A percentile compares a stretch with the other conserved stretches of the same genome.
Conservation (phyloP, 2,329 filamentous ascomycete species). For the Pseudogymnoascus sp. region DNA sequence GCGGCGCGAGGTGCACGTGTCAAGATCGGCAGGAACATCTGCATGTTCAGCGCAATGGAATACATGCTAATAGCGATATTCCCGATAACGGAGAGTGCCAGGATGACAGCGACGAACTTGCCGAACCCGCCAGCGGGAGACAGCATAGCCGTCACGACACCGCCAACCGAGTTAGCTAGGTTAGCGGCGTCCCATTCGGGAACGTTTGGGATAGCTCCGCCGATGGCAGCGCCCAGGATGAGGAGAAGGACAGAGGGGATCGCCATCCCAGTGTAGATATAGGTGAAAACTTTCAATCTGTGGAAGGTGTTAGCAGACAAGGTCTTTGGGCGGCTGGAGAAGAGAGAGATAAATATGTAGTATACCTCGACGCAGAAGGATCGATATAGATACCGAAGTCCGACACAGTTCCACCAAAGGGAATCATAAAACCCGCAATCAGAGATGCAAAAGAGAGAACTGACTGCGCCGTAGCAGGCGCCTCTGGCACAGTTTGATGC, state of each 20-base stretch:
- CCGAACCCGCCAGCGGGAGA: slow-evolving; percentile 51
- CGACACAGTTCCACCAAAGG: slow-evolving; percentile 51
- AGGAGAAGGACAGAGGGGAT: slow-evolving; percentile 52
- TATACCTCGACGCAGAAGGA: slow-evolving; percentile 44
- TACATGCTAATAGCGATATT: slow-evolving; percentile 56
- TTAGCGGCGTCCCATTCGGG: slow-evolving; percentile 49
- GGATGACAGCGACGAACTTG: slow-evolving; percentile 53
- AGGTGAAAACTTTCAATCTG: slow-evolving; percentile 40
- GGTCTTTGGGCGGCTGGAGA: not conserved
- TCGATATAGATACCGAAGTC: slow-evolving; percentile 57
- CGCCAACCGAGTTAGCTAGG: slow-evolving; percentile 46
- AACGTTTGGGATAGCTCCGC: slow-evolving; percentile 48
- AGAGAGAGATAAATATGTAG: slow-evolving; percentile 19
- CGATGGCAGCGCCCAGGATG: slow-evolving; percentile 58
- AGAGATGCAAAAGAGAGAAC: slow-evolving; percentile 53
- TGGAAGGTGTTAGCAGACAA: slow-evolving; percentile 14
- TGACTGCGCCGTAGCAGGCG: slow-evolving; percentile 37
- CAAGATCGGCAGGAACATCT: slow-evolving; percentile 52
- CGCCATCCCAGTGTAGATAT: slow-evolving; percentile 49
- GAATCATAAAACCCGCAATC: slow-evolving; percentile 56
- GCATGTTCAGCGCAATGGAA: slow-evolving; percentile 57
- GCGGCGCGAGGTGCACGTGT: slow-evolving; percentile 49
- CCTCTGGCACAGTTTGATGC: slow-evolving; percentile 37
- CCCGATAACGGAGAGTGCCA: slow-evolving; percentile 50
- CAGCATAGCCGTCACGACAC: slow-evolving; percentile 54